Conservation (phyloP, 2,329 filamentous ascomycete genomes). For the Fusarium poae region DNA sequence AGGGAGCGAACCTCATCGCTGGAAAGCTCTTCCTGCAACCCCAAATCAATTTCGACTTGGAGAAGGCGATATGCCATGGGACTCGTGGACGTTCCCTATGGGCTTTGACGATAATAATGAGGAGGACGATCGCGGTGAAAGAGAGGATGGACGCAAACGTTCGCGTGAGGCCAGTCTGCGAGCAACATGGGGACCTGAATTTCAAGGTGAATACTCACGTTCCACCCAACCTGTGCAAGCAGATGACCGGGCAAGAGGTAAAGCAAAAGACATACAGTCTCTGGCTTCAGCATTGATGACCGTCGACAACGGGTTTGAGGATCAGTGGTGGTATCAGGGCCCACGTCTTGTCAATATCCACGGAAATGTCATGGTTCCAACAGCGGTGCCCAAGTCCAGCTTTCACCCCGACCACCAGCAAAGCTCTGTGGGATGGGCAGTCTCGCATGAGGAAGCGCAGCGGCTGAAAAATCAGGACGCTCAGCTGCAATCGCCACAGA, state of each 20-base stretch:
- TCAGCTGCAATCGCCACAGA: conserved; percentile 24
- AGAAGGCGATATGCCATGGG: conserved; percentile 64
- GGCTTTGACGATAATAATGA: conserved; percentile 37
- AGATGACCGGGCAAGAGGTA: conserved; percentile 51
- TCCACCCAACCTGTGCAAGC: conserved; percentile 12
- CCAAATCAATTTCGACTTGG: conserved; percentile 57
- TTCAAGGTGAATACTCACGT: conserved; percentile 22
- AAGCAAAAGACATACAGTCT: conserved; percentile 59
- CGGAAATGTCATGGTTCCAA: conserved; percentile 39
- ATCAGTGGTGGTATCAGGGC: conserved; percentile 69
- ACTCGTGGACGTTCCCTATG: conserved; percentile 48
- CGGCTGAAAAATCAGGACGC: conserved; percentile 18
- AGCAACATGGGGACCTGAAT: conserved; percentile 41
- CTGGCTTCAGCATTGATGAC: conserved; percentile 68
- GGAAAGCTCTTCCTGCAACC: conserved; percentile 60
- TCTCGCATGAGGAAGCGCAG: conserved; percentile 20
- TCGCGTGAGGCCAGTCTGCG: conserved; percentile 33
- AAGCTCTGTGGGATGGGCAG: conserved; percentile 39
- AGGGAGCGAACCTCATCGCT: conserved; percentile 47
- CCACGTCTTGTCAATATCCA: conserved; percentile 46
- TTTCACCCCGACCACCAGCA: conserved; percentile 25
- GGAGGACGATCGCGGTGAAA: conserved; percentile 11
- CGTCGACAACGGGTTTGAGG: conserved; percentile 69
- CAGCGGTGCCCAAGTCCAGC: conserved; percentile 29
- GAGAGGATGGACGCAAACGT: conserved; percentile 2